A percentile compares a stretch with the other conserved stretches of the same genome.
Evolutionary conservation across 768 basidiomycete species (phyloP).

Genomic region (Pulveroboletus sp.): DNA sequence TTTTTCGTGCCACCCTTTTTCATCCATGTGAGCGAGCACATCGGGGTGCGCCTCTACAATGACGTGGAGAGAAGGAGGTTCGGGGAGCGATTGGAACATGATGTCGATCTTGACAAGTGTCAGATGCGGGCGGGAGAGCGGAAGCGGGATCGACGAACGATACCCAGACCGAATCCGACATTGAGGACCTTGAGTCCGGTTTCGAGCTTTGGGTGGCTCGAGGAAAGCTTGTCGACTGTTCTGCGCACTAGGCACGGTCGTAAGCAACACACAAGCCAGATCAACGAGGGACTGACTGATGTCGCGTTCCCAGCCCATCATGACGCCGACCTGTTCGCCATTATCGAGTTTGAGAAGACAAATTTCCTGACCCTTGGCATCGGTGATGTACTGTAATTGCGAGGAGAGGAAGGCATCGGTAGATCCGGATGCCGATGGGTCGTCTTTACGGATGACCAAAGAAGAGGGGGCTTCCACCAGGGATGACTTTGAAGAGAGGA

Average conservation of each 20-base stretch:
- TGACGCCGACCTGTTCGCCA: conserved; percentile 85
- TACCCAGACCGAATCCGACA: conserved; percentile 92
- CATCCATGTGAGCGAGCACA: conserved; percentile 79
- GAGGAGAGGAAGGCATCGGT: conserved; percentile 71
- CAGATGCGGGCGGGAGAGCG: conserved; percentile 1
- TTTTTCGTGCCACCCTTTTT: conserved; percentile 74
- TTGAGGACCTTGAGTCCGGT: conserved; percentile 72
- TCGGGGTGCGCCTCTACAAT: conserved; percentile 95
- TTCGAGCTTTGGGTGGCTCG: conserved; percentile 43
- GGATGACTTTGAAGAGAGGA: conserved; percentile 50
- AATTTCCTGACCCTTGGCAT: conserved; percentile 77
- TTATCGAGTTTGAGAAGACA: conserved; percentile 65
- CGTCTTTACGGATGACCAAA: conserved; percentile 46
- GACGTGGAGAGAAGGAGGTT: conserved; percentile 68
- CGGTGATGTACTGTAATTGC: conserved; percentile 62
- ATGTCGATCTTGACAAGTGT: conserved; percentile 64
- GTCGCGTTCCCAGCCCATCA: conserved; percentile 97
- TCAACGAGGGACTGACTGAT: conserved; percentile 54
- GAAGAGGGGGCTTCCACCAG: conserved; percentile 26
- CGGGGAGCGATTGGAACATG: conserved; percentile 66
- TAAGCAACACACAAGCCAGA: conserved; percentile 9
- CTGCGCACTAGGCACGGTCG: conserved; percentile 55
- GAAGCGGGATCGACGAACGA: conserved; percentile 46
- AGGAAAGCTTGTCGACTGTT: conserved; percentile 68
- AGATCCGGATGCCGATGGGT: conserved; percentile 58